Percentiles rank a stretch among this genome's conserved stretches.
Conservation (phyloP, 2,329 filamentous ascomycete species). For the Polytolypa hystricis region DNA sequence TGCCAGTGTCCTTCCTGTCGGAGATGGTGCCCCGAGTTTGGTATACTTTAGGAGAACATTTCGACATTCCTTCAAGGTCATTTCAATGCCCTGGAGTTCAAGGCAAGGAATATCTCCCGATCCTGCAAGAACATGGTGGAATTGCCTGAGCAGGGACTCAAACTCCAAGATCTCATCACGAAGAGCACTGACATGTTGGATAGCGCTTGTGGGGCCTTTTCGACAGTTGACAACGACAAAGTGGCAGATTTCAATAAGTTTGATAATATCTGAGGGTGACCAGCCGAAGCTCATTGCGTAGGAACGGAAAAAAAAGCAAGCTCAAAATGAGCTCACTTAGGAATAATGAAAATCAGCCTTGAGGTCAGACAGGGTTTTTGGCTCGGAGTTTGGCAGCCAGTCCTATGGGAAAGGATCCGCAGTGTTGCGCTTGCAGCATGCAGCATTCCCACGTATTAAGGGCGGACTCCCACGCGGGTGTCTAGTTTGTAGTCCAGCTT, state of each 20-base stretch:
- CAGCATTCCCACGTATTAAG: no score
- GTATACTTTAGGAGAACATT: slow-evolving; percentile 8
- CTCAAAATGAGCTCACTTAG: no score
- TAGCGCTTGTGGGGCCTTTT: slow-evolving; percentile 9
- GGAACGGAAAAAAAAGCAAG: no score
- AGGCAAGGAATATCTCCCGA: slow-evolving; percentile 7
- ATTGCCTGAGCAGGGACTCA: slow-evolving; percentile 6
- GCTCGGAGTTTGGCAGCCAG: no score
- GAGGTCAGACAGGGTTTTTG: no score
- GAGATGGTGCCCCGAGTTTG: not conserved
- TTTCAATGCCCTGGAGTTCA: slow-evolving; percentile 8
- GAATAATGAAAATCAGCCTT: no score
- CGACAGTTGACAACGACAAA: slow-evolving; percentile 9
- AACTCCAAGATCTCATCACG: slow-evolving; percentile 10
- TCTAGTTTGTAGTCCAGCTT: no score
- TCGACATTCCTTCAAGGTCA: slow-evolving; percentile 8
- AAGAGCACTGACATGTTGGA: slow-evolving; percentile 5
- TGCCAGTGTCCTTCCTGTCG: not conserved
- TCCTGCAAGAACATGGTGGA: slow-evolving; percentile 7
- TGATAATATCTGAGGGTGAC: slow-evolving; percentile 11
- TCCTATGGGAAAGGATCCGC: no score
- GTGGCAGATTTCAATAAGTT: slow-evolving; percentile 10
- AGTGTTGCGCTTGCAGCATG: no score
- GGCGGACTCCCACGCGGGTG: no score
- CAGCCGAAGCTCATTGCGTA: slow-evolving; percentile 12